Percentiles rank a stretch among this genome's conserved stretches.
These are phyloP conservation scores for Crithidia brevicula DNA, from an alignment of 208 protist genomes.

Conservation along the genomic window DNA sequence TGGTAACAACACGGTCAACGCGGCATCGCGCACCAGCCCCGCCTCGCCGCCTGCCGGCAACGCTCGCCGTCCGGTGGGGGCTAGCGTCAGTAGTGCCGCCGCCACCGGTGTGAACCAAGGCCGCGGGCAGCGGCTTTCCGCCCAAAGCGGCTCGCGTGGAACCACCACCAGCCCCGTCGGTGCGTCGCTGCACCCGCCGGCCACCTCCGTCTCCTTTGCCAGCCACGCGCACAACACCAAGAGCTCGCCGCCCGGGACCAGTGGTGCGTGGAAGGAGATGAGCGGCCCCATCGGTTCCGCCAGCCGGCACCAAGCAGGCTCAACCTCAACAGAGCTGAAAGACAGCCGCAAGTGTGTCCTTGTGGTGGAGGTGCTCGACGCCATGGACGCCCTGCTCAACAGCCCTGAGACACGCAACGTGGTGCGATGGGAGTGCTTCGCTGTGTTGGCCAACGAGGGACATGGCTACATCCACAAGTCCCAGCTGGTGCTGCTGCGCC, in stretches of 20 bases:
- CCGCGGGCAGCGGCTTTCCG: neutral
- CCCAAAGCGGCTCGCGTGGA: neutral
- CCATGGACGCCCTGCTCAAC: slow-evolving; percentile 69
- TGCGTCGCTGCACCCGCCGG: neutral
- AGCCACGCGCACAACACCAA: neutral
- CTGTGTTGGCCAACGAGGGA: slow-evolving; percentile 47
- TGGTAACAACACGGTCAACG: neutral
- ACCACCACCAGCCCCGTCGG: neutral
- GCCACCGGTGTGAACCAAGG: neutral
- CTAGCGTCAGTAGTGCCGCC: slow-evolving; percentile 3
- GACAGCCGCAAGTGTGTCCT: slow-evolving; percentile 26
- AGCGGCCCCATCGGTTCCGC: neutral
- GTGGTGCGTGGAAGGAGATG: slow-evolving; percentile 9
- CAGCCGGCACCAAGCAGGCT: neutral
- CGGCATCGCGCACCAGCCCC: neutral
- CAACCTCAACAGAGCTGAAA: slow-evolving; percentile 2
- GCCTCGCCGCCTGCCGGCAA: neutral
- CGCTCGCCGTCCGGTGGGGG: neutral
- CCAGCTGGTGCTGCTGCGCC: slow-evolving; percentile 41
- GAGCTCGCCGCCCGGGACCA: neutral
- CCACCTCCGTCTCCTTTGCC: slow-evolving; percentile 12
- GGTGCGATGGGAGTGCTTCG: slow-evolving; percentile 75
- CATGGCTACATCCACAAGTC: slow-evolving; percentile 83
- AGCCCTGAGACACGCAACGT: slow-evolving; percentile 47
- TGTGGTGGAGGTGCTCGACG: slow-evolving; percentile 61